Evolutionary conservation across 208 protist species (phyloP).

Genomic region (Trypanosoma vivax): DNA sequence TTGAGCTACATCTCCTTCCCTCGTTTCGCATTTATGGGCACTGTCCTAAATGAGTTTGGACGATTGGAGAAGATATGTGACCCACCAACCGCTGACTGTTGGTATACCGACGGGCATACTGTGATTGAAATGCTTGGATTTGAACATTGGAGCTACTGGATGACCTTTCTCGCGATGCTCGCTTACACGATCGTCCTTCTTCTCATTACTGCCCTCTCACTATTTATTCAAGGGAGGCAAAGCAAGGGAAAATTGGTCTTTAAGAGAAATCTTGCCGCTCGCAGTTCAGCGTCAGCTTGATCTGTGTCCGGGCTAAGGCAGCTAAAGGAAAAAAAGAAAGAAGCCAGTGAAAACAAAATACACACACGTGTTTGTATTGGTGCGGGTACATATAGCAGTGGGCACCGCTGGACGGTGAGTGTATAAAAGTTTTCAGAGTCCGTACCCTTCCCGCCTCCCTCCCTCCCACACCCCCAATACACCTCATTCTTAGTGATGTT

Average conservation of each 20-base stretch:
- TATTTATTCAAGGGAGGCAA: slow-evolving; percentile 49
- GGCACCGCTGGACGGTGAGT: too few relatives aligned
- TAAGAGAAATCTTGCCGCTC: slow-evolving; percentile 46
- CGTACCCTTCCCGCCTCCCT: too few relatives aligned
- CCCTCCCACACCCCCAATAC: too few relatives aligned
- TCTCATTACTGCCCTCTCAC: slow-evolving; percentile 42
- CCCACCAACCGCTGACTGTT: slow-evolving; percentile 45
- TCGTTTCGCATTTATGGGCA: slow-evolving; percentile 65
- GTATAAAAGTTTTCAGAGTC: too few relatives aligned
- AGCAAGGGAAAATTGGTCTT: slow-evolving; percentile 58
- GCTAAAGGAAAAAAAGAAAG: too few relatives aligned
- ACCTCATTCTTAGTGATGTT: too few relatives aligned
- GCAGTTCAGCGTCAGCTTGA: too few relatives aligned
- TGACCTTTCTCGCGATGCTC: slow-evolving; percentile 61
- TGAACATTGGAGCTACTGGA: slow-evolving; percentile 53
- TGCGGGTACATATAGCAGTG: too few relatives aligned
- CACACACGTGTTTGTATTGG: too few relatives aligned
- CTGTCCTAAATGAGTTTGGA: slow-evolving; percentile 77
- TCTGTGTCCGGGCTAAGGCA: too few relatives aligned
- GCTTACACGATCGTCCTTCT: slow-evolving; percentile 50
- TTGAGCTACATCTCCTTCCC: slow-evolving; percentile 81
- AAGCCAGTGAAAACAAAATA: too few relatives aligned
- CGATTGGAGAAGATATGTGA: slow-evolving; percentile 50
- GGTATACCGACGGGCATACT: slow-evolving; percentile 41
- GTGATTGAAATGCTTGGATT: slow-evolving; percentile 61